Conservation (phyloP, 257 asterid genomes). For the Leonotis leonurus region DNA sequence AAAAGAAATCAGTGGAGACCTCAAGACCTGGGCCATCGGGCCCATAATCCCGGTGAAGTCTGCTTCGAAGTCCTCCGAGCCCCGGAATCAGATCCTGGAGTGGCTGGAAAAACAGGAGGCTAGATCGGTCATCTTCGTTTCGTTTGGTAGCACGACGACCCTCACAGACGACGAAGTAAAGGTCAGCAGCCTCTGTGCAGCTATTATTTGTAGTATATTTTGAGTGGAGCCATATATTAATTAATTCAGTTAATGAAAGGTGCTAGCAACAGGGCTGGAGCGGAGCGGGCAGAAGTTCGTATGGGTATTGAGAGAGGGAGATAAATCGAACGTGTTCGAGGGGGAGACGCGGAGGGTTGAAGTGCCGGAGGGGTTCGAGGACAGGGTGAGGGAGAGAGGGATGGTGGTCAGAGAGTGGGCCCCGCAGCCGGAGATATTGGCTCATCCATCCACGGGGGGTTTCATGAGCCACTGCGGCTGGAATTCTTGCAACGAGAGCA, state of each 20-base stretch:
- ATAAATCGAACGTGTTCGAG: slow-evolving; percentile 34
- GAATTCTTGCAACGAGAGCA: slow-evolving; percentile 42
- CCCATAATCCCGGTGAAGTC: slow-evolving; percentile 24
- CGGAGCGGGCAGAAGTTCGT: slow-evolving; percentile 37
- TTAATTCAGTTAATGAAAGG: not conserved
- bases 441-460: slow-evolving; percentile 35
- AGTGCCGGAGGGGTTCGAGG: slow-evolving; percentile 43
- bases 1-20: not conserved
- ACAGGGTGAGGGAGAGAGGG: slow-evolving; percentile 30
- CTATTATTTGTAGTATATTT: no score
- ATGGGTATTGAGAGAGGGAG: slow-evolving; percentile 58
- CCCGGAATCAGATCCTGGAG: slow-evolving; percentile 9
- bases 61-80: not conserved
- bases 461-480: slow-evolving; percentile 50
- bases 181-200: not conserved
- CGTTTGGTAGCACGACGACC: slow-evolving; percentile 39
- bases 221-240: no score
- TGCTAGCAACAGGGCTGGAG: slow-evolving; percentile 41
- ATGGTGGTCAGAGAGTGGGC: slow-evolving; percentile 54
- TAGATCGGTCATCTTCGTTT: slow-evolving; percentile 31
- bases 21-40: slow-evolving; percentile 37
- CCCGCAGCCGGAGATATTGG: slow-evolving; percentile 45
- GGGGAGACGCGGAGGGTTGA: slow-evolving; percentile 26
- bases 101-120: slow-evolving; percentile 40
- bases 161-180: slow-evolving; percentile 27